Conservation (phyloP, 305 asterid genomes). For the Coffea humblotiana region DNA sequence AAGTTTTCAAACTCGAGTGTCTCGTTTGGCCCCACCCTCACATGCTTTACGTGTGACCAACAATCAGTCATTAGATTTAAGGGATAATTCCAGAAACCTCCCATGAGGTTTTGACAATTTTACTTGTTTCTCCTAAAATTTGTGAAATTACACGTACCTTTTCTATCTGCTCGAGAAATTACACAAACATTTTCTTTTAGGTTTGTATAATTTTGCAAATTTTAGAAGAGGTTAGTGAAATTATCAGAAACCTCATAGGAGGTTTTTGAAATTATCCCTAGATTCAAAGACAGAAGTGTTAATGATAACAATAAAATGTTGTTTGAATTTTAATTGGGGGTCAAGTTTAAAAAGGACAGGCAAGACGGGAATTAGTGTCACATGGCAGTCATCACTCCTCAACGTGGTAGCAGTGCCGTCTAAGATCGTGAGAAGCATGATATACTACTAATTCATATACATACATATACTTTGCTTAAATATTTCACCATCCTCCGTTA, state of each 20-base stretch:
- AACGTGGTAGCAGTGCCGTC: background rate
- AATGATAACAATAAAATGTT: background rate
- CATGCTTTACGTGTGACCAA: background rate
- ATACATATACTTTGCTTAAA: background rate
- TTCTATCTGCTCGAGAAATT: too few relatives aligned
- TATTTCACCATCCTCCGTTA: background rate
- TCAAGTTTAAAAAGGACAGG: background rate
- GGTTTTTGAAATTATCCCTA: too few relatives aligned
- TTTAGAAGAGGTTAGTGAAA: too few relatives aligned
- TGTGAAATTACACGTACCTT: too few relatives aligned
- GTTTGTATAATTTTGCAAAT: too few relatives aligned
- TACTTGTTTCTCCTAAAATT: too few relatives aligned
- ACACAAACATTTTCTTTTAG: too few relatives aligned
- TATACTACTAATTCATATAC: too few relatives aligned
- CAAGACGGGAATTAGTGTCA: background rate
- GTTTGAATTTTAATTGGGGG: background rate
- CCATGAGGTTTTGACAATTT: too few relatives aligned
- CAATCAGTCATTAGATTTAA: background rate
- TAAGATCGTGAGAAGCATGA: background rate
- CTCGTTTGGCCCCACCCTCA: constrained; percentile 1
- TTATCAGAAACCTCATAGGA: too few relatives aligned
- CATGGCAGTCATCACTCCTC: background rate
- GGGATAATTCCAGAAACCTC: too few relatives aligned
- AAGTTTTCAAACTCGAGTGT: background rate
- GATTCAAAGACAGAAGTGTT: background rate